Evolutionary conservation across 2,329 filamentous ascomycete genomes (phyloP).

Genomic region (Sphaerulina vaccinii): DNA sequence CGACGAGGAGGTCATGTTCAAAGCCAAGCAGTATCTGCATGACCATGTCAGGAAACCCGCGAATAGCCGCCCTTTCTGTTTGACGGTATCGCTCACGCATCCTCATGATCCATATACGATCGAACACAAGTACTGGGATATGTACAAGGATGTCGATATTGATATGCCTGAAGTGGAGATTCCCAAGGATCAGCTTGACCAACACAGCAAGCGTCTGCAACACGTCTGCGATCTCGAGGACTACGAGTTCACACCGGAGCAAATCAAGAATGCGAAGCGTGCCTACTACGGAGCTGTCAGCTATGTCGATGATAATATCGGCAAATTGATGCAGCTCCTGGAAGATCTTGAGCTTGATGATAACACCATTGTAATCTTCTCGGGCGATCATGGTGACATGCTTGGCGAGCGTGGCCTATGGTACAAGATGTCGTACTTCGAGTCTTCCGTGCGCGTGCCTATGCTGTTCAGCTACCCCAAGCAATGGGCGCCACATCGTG

Average conservation of each 20-base stretch:
- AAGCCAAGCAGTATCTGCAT: conserved; percentile 83
- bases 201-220: conserved; percentile 82
- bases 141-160: conserved; percentile 87
- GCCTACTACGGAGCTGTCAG: conserved; percentile 92
- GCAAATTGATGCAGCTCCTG: conserved; percentile 73
- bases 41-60: conserved; percentile 82
- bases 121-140: conserved; percentile 87
- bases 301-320: conserved; percentile 91
- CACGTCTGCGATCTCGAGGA: conserved; percentile 86
- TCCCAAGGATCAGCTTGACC: conserved; percentile 76
- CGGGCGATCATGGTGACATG: conserved; percentile 94
- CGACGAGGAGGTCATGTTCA: conserved; percentile 94
- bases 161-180: conserved; percentile 75
- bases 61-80: conserved; percentile 72
- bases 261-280: conserved; percentile 78
- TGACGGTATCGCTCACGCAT: conserved; percentile 91
- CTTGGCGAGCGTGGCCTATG: conserved; percentile 86
- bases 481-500: conserved; percentile 70
- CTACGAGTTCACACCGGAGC: conserved; percentile 77
- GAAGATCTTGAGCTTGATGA: conserved; percentile 77
- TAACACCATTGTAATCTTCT: conserved; percentile 88
- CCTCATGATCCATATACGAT: conserved; percentile 96
- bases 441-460: conserved; percentile 84
- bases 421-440: conserved; percentile 98
- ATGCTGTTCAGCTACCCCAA: conserved; percentile 80